Evolutionary conservation across 2,329 filamentous ascomycete genomes (phyloP).

Genomic region (Monilinia fructigena): DNA sequence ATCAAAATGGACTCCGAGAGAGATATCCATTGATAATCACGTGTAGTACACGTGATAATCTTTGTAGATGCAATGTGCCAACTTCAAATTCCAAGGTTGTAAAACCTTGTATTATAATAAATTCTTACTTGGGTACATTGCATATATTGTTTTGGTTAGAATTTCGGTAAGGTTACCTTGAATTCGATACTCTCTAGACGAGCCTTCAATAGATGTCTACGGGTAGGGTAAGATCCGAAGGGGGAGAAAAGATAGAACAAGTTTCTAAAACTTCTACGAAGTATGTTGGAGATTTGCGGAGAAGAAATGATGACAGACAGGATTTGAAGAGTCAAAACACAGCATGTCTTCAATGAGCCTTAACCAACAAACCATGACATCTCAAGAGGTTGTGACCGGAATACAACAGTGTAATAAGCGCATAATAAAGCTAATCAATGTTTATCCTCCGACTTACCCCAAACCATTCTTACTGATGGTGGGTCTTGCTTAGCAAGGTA

Average conservation of each 20-base stretch:
- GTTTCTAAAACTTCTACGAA: constrained; percentile 17
- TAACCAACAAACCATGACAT: constrained; percentile 15
- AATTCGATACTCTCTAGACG: background rate
- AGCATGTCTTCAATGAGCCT: constrained; percentile 15
- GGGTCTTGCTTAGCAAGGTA: constrained; percentile 7
- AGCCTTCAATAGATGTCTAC: background rate
- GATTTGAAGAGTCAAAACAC: constrained; percentile 15
- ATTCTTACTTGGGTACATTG: background rate
- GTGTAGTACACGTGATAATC: background rate
- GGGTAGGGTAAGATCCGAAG: constrained; percentile 7
- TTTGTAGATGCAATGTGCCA: background rate
- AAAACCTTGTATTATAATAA: background rate
- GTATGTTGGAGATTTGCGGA: constrained; percentile 14
- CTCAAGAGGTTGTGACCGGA: background rate
- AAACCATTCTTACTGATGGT: background rate
- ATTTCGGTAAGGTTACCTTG: background rate
- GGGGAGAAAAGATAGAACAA: constrained; percentile 18
- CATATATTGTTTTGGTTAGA: background rate
- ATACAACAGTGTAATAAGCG: constrained; percentile 15
- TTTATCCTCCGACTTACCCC: background rate
- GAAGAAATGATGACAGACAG: constrained; percentile 12
- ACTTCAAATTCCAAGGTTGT: background rate
- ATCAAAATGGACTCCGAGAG: background rate
- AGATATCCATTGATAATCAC: background rate
- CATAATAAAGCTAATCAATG: background rate